phyloP scores from a whole-genome alignment of 1,139 yeast genomes.

The Blastobotrys indianensis region DNA sequence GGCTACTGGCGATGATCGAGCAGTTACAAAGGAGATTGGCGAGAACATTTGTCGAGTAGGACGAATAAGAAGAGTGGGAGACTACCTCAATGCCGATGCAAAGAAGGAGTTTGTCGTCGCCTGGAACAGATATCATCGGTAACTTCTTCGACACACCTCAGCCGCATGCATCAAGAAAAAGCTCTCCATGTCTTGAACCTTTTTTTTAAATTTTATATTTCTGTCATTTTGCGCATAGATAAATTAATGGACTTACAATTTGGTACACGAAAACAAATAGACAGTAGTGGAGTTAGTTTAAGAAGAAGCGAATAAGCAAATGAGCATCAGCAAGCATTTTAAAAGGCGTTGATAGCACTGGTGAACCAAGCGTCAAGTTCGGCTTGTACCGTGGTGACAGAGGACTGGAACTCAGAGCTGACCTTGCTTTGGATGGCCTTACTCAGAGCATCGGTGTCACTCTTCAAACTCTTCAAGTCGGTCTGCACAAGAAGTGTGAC shows the following conservation, averaged over 20 bases:
- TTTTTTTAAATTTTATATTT: no score
- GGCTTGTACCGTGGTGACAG: conserved; percentile 13
- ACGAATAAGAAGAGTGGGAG: conserved; percentile 32
- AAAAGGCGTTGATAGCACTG: conserved; percentile 3
- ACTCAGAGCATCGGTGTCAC: conserved; percentile 14
- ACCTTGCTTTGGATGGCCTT: conserved; percentile 14
- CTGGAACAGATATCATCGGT: conserved; percentile 22
- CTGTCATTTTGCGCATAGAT: no score
- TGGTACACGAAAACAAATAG: no score
- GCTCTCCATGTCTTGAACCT: no score
- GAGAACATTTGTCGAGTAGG: conserved; percentile 31
- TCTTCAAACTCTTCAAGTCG: conserved; percentile 15
- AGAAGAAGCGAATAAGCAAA: no score
- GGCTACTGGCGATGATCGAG: conserved; percentile 13
- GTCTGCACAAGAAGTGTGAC: conserved; percentile 18
- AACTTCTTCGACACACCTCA: background rate
- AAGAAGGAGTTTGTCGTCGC: conserved; percentile 30
- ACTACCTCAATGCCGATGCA: conserved; percentile 26
- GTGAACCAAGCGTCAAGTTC: conserved; percentile 20
- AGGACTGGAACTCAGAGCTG: conserved; percentile 9
- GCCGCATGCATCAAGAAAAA: no score
- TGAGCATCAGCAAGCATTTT: no score
- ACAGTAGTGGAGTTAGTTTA: no score
- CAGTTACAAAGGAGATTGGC: conserved; percentile 18
- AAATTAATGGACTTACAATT: no score